Conservation (phyloP, 2,329 filamentous ascomycete species). For the Pseudopithomyces chartarum region DNA sequence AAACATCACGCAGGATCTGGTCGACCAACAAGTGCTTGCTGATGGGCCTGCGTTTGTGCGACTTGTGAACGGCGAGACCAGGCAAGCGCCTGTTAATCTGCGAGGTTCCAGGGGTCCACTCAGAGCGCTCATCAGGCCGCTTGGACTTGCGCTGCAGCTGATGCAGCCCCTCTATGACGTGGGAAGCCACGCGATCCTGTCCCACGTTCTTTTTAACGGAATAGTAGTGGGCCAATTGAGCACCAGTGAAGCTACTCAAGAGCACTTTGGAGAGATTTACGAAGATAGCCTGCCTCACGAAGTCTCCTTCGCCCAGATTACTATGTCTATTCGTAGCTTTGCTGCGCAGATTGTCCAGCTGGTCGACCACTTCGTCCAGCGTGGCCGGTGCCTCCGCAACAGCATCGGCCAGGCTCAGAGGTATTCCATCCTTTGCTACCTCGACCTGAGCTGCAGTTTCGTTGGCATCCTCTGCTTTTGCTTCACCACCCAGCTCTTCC, state of each 20-base stretch:
- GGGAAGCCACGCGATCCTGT: conserved; percentile 16
- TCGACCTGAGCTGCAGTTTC: not conserved
- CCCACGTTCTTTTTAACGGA: conserved; percentile 30
- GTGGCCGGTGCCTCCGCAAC: conserved; percentile 29
- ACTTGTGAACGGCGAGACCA: conserved; percentile 17
- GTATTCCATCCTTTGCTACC: conserved; percentile 14
- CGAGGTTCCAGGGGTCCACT: conserved; percentile 40
- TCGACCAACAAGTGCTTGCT: conserved; percentile 40
- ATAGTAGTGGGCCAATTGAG: conserved; percentile 40
- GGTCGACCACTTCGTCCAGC: conserved; percentile 36
- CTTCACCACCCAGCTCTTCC: conserved; percentile 26
- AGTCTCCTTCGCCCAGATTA: conserved; percentile 28
- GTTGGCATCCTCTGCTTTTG: conserved; percentile 5
- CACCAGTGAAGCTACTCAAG: conserved; percentile 30
- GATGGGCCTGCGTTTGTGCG: conserved; percentile 15
- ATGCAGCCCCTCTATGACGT: conserved; percentile 24
- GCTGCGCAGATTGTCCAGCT: conserved; percentile 39
- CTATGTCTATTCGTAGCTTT: conserved; percentile 15
- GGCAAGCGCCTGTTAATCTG: conserved; percentile 31
- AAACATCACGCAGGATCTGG: conserved; percentile 39
- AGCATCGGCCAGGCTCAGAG: conserved; percentile 32
- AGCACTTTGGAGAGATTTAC: conserved; percentile 30
- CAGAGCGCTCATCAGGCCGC: conserved; percentile 26
- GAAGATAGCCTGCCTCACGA: conserved; percentile 33
- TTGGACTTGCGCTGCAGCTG: conserved; percentile 18